Base-by-base conservation (phyloP, 2,329 filamentous ascomycete genomes). In the Cladosporium sp. region DNA sequence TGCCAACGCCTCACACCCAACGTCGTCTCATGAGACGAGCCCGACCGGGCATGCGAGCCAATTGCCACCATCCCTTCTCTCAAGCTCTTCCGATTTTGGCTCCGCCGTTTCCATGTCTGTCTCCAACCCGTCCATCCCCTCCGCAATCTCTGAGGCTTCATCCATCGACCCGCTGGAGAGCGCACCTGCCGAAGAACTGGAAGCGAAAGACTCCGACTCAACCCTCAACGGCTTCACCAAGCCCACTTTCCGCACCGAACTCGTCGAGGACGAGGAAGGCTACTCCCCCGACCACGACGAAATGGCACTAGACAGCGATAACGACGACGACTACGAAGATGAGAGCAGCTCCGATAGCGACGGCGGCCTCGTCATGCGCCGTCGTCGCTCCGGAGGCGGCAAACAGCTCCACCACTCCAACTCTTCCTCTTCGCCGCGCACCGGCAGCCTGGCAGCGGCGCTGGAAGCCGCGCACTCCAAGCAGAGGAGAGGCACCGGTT, bases 111-210 rank as follows among this genome's bases (percentile, higher is more conserved):
- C 82, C 26, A 81, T 82, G 69, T 82, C 80, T 5, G 80, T 81
- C 10, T 83, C 81, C 11, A 81, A 83, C 64, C 82, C 82, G 13
- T 84, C 82, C 0, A 82, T 84, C 26, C 82, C 82, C 1, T 84
- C 82, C 10, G 78, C 82, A 18, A 78, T 79, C n/a, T 83, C 82
- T 1, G 80, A 80, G 43, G 77, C 76, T 43, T 83, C 82, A 0
- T 83, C 81, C 10, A 65, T 80, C 21, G 78, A 77, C 21, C 75
- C 76, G 4, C 58, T 64, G 7, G 72, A 72, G 23, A 66, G 66
- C 11, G 61, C 65, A 34, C 61, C 69, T 14, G 58, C 68, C 21
- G 70, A 71, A n/a, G 67, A 67, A 16, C 70, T 71, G 51, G 73
- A 76, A 10, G 76, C 76, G 30, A 81, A 80, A 56, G 53, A 21